A percentile compares a stretch with the other conserved stretches of the same genome.
Conservation (phyloP, 768 basidiomycete species). For the Pulveroboletus ravenelii region DNA sequence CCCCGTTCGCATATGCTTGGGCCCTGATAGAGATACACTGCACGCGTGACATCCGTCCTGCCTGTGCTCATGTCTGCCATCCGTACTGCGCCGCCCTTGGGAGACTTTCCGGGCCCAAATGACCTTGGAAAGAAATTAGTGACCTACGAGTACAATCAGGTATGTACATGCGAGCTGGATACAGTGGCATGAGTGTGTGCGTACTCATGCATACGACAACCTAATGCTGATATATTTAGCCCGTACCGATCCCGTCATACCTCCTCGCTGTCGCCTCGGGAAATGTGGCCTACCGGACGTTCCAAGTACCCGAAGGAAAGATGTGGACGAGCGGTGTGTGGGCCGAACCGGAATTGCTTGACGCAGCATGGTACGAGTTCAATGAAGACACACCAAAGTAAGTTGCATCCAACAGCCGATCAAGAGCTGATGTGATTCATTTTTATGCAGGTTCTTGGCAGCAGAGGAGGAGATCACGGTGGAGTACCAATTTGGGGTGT, state of each 20-base stretch:
- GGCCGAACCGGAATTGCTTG: conserved; percentile 83
- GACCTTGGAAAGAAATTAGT: conserved; percentile 66
- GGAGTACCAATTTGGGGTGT: conserved; percentile 80
- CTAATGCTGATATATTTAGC: conserved; percentile 29
- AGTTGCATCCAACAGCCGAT: background rate
- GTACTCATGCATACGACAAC: background rate
- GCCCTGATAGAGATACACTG: conserved; percentile 60
- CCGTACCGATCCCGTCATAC: conserved; percentile 83
- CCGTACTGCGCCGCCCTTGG: conserved; percentile 65
- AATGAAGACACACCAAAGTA: conserved; percentile 76
- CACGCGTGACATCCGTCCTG: conserved; percentile 65
- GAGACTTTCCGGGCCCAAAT: conserved; percentile 66
- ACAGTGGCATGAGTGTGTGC: background rate
- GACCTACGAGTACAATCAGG: conserved; percentile 69
- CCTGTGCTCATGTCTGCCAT: conserved; percentile 86
- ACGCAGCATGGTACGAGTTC: conserved; percentile 84
- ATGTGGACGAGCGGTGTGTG: conserved; percentile 82
- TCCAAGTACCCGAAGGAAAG: conserved; percentile 55
- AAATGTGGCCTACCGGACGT: conserved; percentile 68
- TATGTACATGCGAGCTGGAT: conserved; percentile 30
- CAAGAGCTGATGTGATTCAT: background rate
- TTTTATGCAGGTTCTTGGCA: conserved; percentile 55
- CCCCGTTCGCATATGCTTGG: background rate
- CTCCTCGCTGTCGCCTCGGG: conserved; percentile 87
- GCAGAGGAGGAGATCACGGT: conserved; percentile 66